phyloP scores from a whole-genome alignment of 2,329 filamentous ascomycete species.

The Alternaria triticina region DNA sequence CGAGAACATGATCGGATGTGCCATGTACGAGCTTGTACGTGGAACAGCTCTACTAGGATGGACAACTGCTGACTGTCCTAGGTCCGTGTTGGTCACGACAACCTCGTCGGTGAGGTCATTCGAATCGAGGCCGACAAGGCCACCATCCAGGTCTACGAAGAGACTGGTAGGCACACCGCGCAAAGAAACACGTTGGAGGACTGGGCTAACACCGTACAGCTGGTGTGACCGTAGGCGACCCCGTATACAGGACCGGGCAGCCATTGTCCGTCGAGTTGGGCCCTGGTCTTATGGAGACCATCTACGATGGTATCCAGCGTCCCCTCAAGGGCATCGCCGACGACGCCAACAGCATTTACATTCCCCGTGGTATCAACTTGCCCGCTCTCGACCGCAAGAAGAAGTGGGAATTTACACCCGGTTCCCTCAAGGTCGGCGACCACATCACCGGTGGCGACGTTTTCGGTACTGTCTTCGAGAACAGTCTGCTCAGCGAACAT shows the following conservation, averaged over 20 bases:
- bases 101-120: conserved; percentile 96
- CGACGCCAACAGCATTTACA: conserved; percentile 88
- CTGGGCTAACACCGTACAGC: conserved; percentile 61
- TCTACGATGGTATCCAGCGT: conserved; percentile 98
- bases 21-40: conserved; percentile 97
- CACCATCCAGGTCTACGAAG: conserved; percentile 98
- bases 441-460: conserved; percentile 96
- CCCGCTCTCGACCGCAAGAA: conserved; percentile 87
- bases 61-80: conserved; percentile 45
- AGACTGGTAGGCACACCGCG: conserved; percentile 73
- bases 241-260: conserved; percentile 88
- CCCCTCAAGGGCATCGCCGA: conserved; percentile 85
- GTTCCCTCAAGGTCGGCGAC: conserved; percentile 87
- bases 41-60: background rate
- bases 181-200: background rate
- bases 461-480: conserved; percentile 94
- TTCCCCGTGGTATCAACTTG: conserved; percentile 88
- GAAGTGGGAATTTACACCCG: conserved; percentile 95
- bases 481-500: conserved; percentile 92
- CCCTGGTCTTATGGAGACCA: conserved; percentile 96
- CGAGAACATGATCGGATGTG: conserved; percentile 98
- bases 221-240: conserved; percentile 94
- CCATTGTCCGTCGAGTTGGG: conserved; percentile 96
- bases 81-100: conserved; percentile 91
- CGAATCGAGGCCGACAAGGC: conserved; percentile 94